Evolutionary conservation across 192 early-diverging fungal genomes (phyloP).

Genomic region (Coemansia sp.): DNA sequence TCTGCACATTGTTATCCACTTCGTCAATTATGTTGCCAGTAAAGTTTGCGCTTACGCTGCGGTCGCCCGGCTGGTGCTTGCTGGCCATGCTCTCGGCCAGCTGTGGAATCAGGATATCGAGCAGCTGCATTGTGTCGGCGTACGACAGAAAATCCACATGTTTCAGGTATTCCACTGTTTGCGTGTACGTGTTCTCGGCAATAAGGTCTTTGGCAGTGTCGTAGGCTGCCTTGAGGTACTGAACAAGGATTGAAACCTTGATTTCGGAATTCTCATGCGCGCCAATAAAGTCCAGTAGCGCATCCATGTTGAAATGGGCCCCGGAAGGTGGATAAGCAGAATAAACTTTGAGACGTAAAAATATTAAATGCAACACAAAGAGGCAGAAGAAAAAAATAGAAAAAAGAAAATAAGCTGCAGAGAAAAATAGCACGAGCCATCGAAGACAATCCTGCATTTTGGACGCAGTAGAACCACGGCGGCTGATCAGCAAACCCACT

Average conservation of each 20-base stretch:
- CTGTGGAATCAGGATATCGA: conserved; percentile 14
- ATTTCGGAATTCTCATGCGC: background rate
- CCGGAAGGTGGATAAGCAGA: background rate
- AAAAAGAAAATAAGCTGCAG: background rate
- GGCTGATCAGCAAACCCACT: background rate
- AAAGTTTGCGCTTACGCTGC: background rate
- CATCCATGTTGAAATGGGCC: conserved; percentile 1
- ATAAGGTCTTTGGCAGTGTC: background rate
- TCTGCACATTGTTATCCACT: background rate
- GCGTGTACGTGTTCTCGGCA: background rate
- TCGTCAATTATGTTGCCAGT: conserved; percentile 17
- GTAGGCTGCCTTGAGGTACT: background rate
- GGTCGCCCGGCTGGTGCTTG: background rate
- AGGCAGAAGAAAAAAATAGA: background rate
- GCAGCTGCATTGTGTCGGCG: conserved; percentile 7
- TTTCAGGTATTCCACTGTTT: background rate
- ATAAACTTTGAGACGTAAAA: background rate
- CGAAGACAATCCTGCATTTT: background rate
- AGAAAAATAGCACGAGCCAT: background rate
- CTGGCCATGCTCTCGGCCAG: background rate
- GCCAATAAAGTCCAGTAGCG: background rate
- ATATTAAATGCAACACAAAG: background rate
- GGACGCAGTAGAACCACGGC: background rate
- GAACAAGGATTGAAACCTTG: background rate
- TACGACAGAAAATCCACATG: background rate